Evolutionary conservation across 2,329 filamentous ascomycete genomes (phyloP), one percentile per base, ranked within the genome.

Genomic region (Lomentospora prolificans): DNA sequence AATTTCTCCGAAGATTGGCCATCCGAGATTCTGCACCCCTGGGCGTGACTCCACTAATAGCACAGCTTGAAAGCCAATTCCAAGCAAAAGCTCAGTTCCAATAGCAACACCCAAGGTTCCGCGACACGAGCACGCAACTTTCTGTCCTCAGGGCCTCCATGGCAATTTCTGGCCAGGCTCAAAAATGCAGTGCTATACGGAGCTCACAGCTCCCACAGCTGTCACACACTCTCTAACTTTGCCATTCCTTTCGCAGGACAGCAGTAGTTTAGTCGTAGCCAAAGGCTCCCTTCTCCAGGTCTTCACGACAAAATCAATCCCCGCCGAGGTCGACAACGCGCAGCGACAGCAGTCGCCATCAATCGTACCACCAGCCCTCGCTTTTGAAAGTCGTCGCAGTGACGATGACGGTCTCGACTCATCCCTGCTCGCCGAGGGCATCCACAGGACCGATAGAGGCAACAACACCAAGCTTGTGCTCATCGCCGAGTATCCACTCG

Each of bases 161-260:
- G 53, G 53, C 44, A 24, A 50, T 48, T 24, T 48, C 22, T 48
- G 44, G 44, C n/a, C n/a, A 25, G 28, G 41, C 27, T 41, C 19
- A 6, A 50, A 62, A 51, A 97, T 97, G 92, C 92, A 97, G 82
- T 95, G 90, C 78, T 97, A 97, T 75, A 91, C 90, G 67, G 94
- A 99, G 79, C 79, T 99, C 69, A 85, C 90, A 70, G 88, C 92
- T 75, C 91, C 94, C 55, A 95, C 91, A 69, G 91, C 91, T 69
- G 90, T 97, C 72, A 91, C 90, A 65, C 87, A 96, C 74, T 89
- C 91, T 61, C 74, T 96, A 65, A 81, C 78, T 58, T 73, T 96
- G 41, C 82, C 90, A 33, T 90, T 99, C 66, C 78, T 86, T 50
- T 86, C 87, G 50, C 72, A 88, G 52, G 79, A 85, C 61, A 83